phyloP scores from a whole-genome alignment of 2,329 filamentous ascomycete species.

The Cadophora sp. region DNA sequence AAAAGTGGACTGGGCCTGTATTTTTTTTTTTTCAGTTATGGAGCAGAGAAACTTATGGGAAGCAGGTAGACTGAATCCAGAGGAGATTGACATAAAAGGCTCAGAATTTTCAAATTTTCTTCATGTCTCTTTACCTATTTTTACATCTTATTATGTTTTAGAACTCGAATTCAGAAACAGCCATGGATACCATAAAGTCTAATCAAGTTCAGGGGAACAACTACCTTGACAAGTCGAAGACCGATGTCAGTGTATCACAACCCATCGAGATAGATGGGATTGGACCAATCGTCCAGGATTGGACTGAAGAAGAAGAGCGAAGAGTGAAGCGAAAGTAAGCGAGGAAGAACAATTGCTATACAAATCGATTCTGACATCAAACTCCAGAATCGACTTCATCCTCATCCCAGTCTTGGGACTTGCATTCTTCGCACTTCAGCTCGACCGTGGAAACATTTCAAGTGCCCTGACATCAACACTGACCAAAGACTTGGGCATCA shows the following conservation, averaged over 20 bases:
- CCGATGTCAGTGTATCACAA: not conserved
- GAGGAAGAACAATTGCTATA: not conserved
- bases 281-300: conserved; percentile 12
- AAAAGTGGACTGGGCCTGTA: not conserved
- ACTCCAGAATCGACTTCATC: conserved; percentile 8
- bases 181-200: not conserved
- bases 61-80: not conserved
- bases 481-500: conserved; percentile 16
- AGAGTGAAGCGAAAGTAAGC: conserved; percentile 11
- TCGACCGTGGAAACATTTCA: conserved; percentile 13
- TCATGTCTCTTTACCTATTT: not conserved
- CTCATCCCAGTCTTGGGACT: conserved; percentile 13
- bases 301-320: conserved; percentile 10
- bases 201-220: not conserved
- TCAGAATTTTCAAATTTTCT: not conserved
- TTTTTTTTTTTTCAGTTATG: not conserved
- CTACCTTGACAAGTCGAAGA: conserved; percentile 1
- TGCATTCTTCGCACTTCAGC: conserved; percentile 15
- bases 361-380: not conserved
- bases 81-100: not conserved
- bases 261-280: not conserved
- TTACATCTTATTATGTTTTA: not conserved
- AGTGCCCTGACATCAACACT: conserved; percentile 12
- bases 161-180: not conserved
- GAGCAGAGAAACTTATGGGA: not conserved